Percentiles rank a stretch among this genome's conserved stretches.
phyloP scores from a whole-genome alignment of 768 basidiomycete genomes.

The Mycena vitilis region DNA sequence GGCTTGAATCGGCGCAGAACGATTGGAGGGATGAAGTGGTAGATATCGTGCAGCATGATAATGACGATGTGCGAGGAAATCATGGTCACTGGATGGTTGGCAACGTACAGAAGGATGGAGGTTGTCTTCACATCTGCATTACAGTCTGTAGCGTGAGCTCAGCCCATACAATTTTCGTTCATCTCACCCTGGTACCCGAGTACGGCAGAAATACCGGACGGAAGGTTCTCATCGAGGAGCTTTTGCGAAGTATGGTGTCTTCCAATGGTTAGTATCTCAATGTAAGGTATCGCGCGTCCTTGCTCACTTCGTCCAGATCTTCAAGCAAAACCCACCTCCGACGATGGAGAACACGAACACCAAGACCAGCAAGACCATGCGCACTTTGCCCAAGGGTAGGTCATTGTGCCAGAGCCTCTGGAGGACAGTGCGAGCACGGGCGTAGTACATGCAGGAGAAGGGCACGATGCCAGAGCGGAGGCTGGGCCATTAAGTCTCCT shows the following conservation, averaged over 20 bases:
- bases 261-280: neutral
- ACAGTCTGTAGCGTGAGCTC: neutral
- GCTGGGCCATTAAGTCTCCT: neutral
- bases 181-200: constrained; percentile 34
- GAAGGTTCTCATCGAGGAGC: constrained; percentile 25
- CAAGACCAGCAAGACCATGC: constrained; percentile 24
- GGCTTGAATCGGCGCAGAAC: constrained; percentile 28
- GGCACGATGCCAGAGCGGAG: neutral
- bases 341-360: constrained; percentile 29
- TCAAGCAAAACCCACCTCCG: constrained; percentile 30
- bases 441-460: constrained; percentile 10
- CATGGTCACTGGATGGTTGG: constrained; percentile 27
- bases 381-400: constrained; percentile 31
- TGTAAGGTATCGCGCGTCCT: too few relatives aligned
- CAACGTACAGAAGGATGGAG: constrained; percentile 32
- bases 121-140: constrained; percentile 31
- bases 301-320: constrained; percentile 37
- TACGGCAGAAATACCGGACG: constrained; percentile 29
- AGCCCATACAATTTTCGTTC: neutral
- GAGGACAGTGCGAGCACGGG: constrained; percentile 27
- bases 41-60: constrained; percentile 35
- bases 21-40: constrained; percentile 30
- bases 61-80: constrained; percentile 27
- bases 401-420: constrained; percentile 31
- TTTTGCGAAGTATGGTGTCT: constrained; percentile 34